Base-by-base conservation (phyloP, 2,329 filamentous ascomycete genomes). In the Xylariaceae sp. region DNA sequence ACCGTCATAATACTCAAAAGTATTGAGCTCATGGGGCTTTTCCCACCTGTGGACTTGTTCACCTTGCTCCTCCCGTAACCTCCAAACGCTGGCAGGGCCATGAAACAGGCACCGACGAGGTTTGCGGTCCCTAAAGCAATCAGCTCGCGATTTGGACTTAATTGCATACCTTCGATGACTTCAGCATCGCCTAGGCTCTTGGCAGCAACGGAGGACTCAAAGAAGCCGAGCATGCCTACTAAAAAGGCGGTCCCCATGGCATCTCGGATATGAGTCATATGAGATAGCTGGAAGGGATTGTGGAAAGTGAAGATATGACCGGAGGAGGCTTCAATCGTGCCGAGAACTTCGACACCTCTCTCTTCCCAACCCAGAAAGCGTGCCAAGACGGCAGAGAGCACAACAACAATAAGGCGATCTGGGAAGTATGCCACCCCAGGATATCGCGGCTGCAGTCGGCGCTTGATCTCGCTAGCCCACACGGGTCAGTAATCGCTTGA, bases 11-110 rank as follows among this genome's bases (percentile, higher is more conserved):
- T 63, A 60, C 90, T 92, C 53, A 99, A 76, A 46, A 98, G 86
- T 33, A 99, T 85, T 62, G 91, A 96, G 75, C 90, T 95, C 90
- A 98, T 96, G 0, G 94, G 94, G 1, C 91, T 97, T 73, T 88
- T 91, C 26, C 92, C 94, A 31, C 95, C 95, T 1, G 95, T 98
- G 46, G 90, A 90, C 63, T 88, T 88, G 76, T 97, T 98, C 65
- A 99, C 90, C 74, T 98, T 98, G 75, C 92, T 97, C 71, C 95
- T 83, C 8, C 93, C 95, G 71, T 99, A 99, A 7, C 95, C 95
- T 16, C 95, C 95, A 79, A 99, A 99, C 0, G 92, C 91, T 6
- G 95, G 95, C 19, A 99, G 80, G 17, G 91, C 88, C 87, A 94
- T 92, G 76, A 98, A 98, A 69, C 92, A 90, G 2, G 92, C 90